Evolutionary conservation across 192 early-diverging fungal species (phyloP), one percentile per base, ranked within the genome.

Genomic region (Geranomyces variabilis): DNA sequence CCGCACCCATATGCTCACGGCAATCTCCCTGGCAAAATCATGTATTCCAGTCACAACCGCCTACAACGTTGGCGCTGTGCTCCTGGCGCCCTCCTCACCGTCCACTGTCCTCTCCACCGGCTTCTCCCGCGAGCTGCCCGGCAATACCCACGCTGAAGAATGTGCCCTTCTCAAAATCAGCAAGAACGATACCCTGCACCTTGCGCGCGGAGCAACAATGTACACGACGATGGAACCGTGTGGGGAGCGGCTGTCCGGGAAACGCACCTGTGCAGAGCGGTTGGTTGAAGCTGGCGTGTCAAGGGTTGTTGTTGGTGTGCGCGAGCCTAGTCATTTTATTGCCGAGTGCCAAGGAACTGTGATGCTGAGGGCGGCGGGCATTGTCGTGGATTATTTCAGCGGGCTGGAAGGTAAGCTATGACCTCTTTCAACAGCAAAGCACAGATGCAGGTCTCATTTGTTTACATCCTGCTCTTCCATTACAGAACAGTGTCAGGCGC

Each of bases 191-290:
- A 13, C 29, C 61, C 34, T 22, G 14, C 41, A 26, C 6, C 29
- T 64, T 7, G 80, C 79, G 8, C 13, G 72, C 26, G 88, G 86
- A 22, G 72, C 85, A 7, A 91, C 89, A 21, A 89, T 96, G 75
- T 99, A 96, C 74, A 93, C 94, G 28, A 99, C 96, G 6, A 99
- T 99, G 96, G 96, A 99, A 74, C 96, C 96, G 0, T 99, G 96
- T 78, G 91, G 85, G 51, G 80, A 69, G 66, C 86, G 86, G 49
- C 68, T 90, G 33, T 94, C 88, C 14, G 92, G 86, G 13, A 95
- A 90, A 59, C 55, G 60, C 14, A 86, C 92, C 4, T 99, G 96
- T 67, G 88, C 87, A 0, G 77, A 92, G 5, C 81, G 86, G n/a
- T 77, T 99, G 46, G 79, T 94, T 13, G 85, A 89, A 17, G 87